phyloP scores from a whole-genome alignment of 2,329 filamentous ascomycete genomes.

The Aspergillus novofumigatus region DNA sequence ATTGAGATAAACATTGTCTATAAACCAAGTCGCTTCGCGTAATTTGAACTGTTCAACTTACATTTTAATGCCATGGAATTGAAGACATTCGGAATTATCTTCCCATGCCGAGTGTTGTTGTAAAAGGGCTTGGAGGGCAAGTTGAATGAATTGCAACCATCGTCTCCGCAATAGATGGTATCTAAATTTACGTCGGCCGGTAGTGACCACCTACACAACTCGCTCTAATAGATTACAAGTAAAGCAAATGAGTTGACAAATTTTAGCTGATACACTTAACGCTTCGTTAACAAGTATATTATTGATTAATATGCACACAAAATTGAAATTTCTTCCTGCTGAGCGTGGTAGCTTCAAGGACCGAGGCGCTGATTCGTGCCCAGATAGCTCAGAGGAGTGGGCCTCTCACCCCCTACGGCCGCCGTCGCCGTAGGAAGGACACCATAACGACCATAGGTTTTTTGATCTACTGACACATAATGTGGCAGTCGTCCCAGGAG shows the following conservation, averaged over 20 bases:
- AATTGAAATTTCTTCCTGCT: slow-evolving; percentile 7
- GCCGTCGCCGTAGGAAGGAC: slow-evolving; percentile 63
- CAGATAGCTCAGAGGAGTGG: slow-evolving; percentile 56
- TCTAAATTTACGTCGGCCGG: slow-evolving; percentile 28
- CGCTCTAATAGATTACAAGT: slow-evolving; percentile 8
- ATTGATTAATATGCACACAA: slow-evolving; percentile 30
- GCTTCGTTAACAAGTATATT: slow-evolving; percentile 11
- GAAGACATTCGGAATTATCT: slow-evolving; percentile 22
- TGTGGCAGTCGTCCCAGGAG: slow-evolving; percentile 78
- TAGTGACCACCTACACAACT: slow-evolving; percentile 30
- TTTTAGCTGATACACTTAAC: not conserved
- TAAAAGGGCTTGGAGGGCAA: not conserved
- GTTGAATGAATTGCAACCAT: slow-evolving; percentile 1
- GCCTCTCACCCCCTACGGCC: slow-evolving; percentile 23
- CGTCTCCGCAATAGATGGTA: slow-evolving; percentile 4
- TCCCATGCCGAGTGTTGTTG: slow-evolving; percentile 18
- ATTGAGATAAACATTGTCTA: not conserved
- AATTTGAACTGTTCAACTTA: slow-evolving; percentile 18
- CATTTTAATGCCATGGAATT: slow-evolving; percentile 39
- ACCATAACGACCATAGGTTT: slow-evolving; percentile 89
- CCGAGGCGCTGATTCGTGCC: slow-evolving; percentile 64
- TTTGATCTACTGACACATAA: slow-evolving; percentile 92
- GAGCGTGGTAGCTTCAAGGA: slow-evolving; percentile 45
- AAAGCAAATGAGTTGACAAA: not conserved
- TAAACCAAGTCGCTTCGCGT: not conserved